Base-by-base conservation (phyloP, 2,329 filamentous ascomycete genomes). In the Diaporthe citrichinensis region DNA sequence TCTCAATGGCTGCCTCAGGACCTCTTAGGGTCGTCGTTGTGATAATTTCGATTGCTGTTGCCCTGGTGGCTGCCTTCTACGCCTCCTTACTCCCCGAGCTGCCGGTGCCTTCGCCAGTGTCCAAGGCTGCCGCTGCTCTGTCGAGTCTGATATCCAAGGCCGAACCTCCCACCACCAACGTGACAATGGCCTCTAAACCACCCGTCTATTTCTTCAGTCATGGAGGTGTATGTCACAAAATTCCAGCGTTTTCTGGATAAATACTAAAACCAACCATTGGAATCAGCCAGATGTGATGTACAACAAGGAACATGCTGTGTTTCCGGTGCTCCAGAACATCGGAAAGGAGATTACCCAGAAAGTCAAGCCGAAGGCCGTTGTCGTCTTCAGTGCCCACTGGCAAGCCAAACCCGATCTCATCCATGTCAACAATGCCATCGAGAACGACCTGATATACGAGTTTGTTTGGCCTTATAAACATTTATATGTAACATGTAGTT, bases 321-420 rank as follows among this genome's bases (percentile, higher is more conserved):
- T 93, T 79, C 81, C 86, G 5, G 86, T 92, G 73, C 89, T 95
- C 6, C 89, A 92, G 78, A 82, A 87, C 34, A 92, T 95, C 71
- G 94, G 94, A 57, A 86, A 83, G 10, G 93, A 95, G 79, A 94
- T 95, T 81, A 94, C 92, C 0, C 86, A 89, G 39, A 90, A 91
- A 77, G 90, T 95, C 58, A 92, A 92, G 79, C 94, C 94, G 2
- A 92, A 90, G 77, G 94, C 93, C 2, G 88, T 95, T 23, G 91
- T 95, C 1, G 92, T 95, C 36, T 93, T 96, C 81, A 95, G 93
- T 0, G 94, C 93, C 1, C 94, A 96, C 83, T 95, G 94, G 94
- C 92, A 94, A 84, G 91, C 88, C 61, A 84, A 81, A 73, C 83
- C 84, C 53, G 85, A 88, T 78, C 87, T 85, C 4, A 89, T 95